Evolutionary conservation across 306 rosid species (phyloP).

Genomic region (Fragaria vesca): DNA sequence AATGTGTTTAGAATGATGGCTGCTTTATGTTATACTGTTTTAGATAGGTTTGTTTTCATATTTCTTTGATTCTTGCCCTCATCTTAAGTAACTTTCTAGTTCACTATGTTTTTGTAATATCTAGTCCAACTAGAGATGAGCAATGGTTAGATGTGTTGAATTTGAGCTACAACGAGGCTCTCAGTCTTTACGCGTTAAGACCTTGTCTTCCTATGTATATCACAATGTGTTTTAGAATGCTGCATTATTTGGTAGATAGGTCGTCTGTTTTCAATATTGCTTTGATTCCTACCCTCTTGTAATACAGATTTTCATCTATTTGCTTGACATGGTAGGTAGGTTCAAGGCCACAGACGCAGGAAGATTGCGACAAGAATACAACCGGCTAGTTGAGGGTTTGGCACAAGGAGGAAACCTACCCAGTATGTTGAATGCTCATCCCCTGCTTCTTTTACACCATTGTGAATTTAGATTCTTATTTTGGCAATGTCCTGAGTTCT

Average conservation of each 20-base stretch:
- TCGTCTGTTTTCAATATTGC: background rate
- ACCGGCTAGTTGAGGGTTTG: conserved; percentile 88
- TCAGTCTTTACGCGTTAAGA: background rate
- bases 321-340: conserved; percentile 91
- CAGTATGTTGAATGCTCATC: conserved; percentile 37
- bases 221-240: background rate
- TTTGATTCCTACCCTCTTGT: conserved; percentile 4
- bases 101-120: background rate
- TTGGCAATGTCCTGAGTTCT: background rate
- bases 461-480: background rate
- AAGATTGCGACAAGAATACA: conserved; percentile 89
- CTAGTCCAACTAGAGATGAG: background rate
- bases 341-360: conserved; percentile 97
- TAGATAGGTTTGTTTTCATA: background rate
- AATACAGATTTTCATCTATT: conserved; percentile 38
- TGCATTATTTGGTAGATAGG: background rate
- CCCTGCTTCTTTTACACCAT: conserved; percentile 5
- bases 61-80: background rate
- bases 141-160: conserved; percentile 4
- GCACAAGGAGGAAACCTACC: conserved; percentile 89
- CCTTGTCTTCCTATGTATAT: background rate
- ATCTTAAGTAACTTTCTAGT: conserved; percentile 7
- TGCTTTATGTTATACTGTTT: background rate
- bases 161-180: background rate
- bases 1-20: background rate